A percentile compares a stretch with the other conserved stretches of the same genome.
These are phyloP conservation scores for Coccomyxa sp. DNA, from an alignment of 139 green algal genomes.

Conservation along the genomic window DNA sequence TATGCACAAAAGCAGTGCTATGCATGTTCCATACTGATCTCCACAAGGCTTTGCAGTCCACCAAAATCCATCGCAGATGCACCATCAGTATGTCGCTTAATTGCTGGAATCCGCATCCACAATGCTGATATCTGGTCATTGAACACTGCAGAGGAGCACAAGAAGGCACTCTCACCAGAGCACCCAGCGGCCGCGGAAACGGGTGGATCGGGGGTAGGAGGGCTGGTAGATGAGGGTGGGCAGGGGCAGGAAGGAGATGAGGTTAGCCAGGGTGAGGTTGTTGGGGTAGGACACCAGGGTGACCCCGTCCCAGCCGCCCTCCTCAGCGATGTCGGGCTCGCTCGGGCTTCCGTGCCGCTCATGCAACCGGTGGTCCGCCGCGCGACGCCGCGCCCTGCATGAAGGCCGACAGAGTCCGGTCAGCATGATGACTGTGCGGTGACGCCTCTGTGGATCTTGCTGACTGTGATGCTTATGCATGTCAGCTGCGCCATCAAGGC, in stretches of 20 bases:
- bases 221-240: conserved; percentile 83
- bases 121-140: too few species aligned
- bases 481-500: too few species aligned
- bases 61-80: too few species aligned
- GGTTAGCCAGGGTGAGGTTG: conserved; percentile 62
- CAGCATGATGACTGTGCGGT: not conserved
- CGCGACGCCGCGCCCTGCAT: not conserved
- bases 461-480: too few species aligned
- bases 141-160: too few species aligned
- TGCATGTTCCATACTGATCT: too few species aligned
- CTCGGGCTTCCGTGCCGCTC: not conserved
- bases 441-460: too few species aligned
- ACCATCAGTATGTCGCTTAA: too few species aligned
- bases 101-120: too few species aligned
- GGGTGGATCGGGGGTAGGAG: conserved; percentile 34
- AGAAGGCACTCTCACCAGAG: conserved; percentile 6
- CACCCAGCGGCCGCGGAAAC: conserved; percentile 30
- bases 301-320: not conserved
- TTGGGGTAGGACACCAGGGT: conserved; percentile 59
- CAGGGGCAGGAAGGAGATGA: conserved; percentile 73
- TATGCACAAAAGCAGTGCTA: too few species aligned
- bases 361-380: not conserved
- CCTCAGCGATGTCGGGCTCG: not conserved
- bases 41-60: too few species aligned
- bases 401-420: not conserved